Evolutionary conservation across 176 grass and related monocot species (phyloP).

Genomic region (Triticum turgidum): DNA sequence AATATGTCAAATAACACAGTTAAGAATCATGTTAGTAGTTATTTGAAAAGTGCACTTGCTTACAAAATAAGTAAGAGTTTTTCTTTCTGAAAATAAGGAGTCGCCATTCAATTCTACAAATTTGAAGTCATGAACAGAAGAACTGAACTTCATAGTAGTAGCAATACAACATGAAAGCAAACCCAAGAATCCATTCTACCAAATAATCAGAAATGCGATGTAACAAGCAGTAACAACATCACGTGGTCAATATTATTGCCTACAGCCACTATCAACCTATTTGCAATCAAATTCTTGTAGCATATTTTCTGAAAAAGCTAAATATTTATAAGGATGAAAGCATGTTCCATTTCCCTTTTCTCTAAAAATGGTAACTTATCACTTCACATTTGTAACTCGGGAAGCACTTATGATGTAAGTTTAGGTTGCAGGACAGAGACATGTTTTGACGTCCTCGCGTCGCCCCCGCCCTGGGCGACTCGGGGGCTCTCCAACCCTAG

Average conservation of each 20-base stretch:
- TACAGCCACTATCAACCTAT: neutral
- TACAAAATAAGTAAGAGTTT: neutral
- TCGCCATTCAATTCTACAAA: neutral
- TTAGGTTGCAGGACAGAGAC: too few species aligned
- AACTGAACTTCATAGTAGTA: neutral
- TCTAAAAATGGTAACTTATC: conserved; percentile 10
- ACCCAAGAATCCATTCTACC: conserved; percentile 16
- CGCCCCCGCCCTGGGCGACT: too few species aligned
- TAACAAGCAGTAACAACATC: neutral
- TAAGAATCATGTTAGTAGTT: conserved; percentile 13
- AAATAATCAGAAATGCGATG: conserved; percentile 16
- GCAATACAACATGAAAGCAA: conserved; percentile 13
- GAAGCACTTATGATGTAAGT: neutral
- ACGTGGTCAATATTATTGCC: neutral
- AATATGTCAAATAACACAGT: neutral
- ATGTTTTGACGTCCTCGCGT: too few species aligned
- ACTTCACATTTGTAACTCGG: conserved; percentile 23
- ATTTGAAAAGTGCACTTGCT: neutral
- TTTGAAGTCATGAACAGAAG: neutral
- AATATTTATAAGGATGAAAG: neutral
- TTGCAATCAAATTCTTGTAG: conserved; percentile 14
- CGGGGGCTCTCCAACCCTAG: too few species aligned
- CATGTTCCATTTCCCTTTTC: neutral
- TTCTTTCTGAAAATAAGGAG: neutral
- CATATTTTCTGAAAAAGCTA: neutral